A percentile compares a stretch with the other conserved stretches of the same genome.
phyloP scores from a whole-genome alignment of 1,284 basidiomycete genomes.

The Mycena sp. region DNA sequence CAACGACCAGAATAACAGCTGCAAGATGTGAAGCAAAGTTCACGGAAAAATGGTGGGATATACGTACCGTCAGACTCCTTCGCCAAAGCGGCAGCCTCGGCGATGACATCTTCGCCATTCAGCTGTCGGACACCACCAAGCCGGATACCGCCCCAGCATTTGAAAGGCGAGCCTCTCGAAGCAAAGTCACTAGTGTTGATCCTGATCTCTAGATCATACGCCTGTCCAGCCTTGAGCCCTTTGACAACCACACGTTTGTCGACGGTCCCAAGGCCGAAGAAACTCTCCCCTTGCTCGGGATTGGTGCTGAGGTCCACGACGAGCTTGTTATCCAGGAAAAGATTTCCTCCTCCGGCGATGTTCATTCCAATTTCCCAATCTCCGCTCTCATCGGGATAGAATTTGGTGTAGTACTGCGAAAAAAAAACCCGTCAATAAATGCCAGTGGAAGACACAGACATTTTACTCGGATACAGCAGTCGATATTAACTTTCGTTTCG shows the following conservation, averaged over 20 bases:
- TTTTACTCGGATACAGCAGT: conserved; percentile 51
- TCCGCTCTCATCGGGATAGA: conserved; percentile 53
- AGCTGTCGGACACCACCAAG: conserved; percentile 51
- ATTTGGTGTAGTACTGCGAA: conserved; percentile 50
- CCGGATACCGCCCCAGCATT: conserved; percentile 55
- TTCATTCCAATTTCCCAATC: conserved; percentile 60
- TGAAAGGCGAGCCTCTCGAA: conserved; percentile 43
- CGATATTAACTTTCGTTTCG: conserved; percentile 48
- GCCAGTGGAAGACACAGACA: conserved; percentile 15
- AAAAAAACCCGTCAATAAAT: conserved; percentile 11
- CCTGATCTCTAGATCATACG: conserved; percentile 50
- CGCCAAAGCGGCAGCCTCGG: conserved; percentile 53
- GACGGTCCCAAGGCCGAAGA: conserved; percentile 51
- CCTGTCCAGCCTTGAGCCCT: conserved; percentile 47
- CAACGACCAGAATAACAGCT: conserved; percentile 56
- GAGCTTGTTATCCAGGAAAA: conserved; percentile 59
- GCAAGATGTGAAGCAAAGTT: not conserved
- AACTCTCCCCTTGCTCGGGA: conserved; percentile 43
- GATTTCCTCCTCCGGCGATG: conserved; percentile 55
- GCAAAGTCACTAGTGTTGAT: conserved; percentile 45
- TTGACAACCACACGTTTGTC: conserved; percentile 47
- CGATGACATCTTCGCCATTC: conserved; percentile 47
- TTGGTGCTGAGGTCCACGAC: conserved; percentile 57
- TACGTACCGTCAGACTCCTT: conserved; percentile 51
- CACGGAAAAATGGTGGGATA: not conserved